phyloP scores from a whole-genome alignment of 352 stramenopile genomes.

The Pythium rhizo-oryzae region DNA sequence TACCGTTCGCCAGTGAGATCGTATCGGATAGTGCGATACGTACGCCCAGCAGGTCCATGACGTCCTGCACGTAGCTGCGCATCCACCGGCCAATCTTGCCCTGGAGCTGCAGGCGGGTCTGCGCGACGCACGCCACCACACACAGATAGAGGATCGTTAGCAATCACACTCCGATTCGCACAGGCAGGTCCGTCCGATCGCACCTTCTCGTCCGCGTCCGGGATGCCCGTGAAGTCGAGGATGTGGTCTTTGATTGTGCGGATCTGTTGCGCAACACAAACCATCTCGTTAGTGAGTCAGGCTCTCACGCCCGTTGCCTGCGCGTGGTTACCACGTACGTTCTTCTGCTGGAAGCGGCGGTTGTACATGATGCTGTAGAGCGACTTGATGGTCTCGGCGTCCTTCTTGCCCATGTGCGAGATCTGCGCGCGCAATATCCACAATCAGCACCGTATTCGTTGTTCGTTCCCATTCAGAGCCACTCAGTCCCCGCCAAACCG shows the following conservation, averaged over 20 bases:
- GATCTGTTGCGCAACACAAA: conserved; percentile 36
- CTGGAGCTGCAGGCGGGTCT: conserved; percentile 62
- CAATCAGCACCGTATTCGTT: not conserved
- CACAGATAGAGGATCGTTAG: not conserved
- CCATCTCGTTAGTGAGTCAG: not conserved
- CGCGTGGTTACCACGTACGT: conserved; percentile 45
- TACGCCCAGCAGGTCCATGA: conserved; percentile 83
- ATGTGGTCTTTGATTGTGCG: conserved; percentile 84
- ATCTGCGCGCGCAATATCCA: conserved; percentile 36
- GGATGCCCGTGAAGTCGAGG: conserved; percentile 72
- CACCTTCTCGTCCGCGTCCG: conserved; percentile 70
- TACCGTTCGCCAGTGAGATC: not conserved
- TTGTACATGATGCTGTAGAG: conserved; percentile 84
- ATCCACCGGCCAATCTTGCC: conserved; percentile 74
- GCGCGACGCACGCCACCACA: conserved; percentile 2
- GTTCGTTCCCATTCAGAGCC: not conserved
- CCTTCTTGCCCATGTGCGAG: conserved; percentile 67
- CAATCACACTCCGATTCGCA: not conserved
- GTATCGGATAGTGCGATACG: conserved; percentile 1
- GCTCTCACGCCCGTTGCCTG: not conserved
- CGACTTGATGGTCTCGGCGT: conserved; percentile 71
- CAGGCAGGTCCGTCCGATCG: no score
- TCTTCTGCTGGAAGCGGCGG: conserved; percentile 79
- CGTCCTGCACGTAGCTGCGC: conserved; percentile 64
- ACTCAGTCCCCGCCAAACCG: not conserved